Conservation (phyloP, 176 grass and related monocot species). For the Pharus latifolius region DNA sequence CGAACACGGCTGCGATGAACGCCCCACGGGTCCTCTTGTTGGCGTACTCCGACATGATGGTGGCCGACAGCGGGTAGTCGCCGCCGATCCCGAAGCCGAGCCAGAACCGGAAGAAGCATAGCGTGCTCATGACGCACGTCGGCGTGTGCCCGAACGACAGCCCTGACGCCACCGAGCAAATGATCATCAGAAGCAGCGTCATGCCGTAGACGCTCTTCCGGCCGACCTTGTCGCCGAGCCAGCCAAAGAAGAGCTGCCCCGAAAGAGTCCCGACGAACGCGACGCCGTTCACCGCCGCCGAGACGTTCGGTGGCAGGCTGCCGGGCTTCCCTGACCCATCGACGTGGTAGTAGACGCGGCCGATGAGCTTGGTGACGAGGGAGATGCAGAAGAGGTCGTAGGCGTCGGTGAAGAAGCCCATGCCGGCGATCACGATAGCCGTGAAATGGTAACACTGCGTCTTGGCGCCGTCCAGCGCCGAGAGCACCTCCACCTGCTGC, state of each 20-base stretch:
- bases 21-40: too few species aligned
- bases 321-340: too few species aligned
- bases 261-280: conserved; percentile 27
- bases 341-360: conserved; percentile 51
- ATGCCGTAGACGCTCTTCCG: conserved; percentile 39
- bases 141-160: conserved; percentile 32
- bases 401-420: conserved; percentile 53
- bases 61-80: too few species aligned
- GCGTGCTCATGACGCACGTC: conserved; percentile 7
- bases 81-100: too few species aligned
- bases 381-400: conserved; percentile 47
- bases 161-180: too few species aligned
- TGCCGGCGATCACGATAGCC: conserved; percentile 43
- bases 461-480: conserved; percentile 41
- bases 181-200: conserved; percentile 24
- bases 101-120: too few species aligned
- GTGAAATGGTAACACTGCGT: conserved; percentile 56
- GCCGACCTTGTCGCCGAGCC: conserved; percentile 37
- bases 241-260: conserved; percentile 39
- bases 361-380: conserved; percentile 31
- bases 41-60: too few species aligned
- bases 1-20: conserved; percentile 42
- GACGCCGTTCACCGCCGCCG: conserved; percentile 22
- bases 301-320: conserved; percentile 12
- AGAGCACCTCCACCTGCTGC: too few species aligned